Evolutionary conservation across 495 filamentous ascomycete genomes (phyloP), one percentile per base, ranked within the genome.

Genomic region (Viridothelium virens): DNA sequence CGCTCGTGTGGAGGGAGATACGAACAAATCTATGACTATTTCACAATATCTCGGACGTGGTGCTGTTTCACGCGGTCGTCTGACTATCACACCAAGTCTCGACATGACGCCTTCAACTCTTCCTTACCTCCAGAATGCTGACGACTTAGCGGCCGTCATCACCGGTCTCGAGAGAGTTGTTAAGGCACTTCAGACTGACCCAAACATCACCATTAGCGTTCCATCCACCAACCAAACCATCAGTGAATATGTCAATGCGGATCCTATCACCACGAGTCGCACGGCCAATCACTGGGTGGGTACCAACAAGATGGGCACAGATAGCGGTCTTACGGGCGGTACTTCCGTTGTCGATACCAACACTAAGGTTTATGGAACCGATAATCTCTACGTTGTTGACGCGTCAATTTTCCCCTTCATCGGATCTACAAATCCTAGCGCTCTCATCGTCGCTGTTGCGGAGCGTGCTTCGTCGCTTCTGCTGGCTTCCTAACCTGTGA

Each of bases 281-380:
- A 78, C 85, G 38, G 78, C 87, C 66, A 90, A 88, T 75, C 89
- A 91, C 80, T 91, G 88, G 86, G 81, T 88, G 68, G 82, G 81
- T 38, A 83, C 79, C 39, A 76, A 78, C 53, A 89, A 89, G 80
- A 78, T 91, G 67, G 88, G 88, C 53, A 74, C 75, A 36, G 85
- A 90, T 72, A 85, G 88, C 70, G 88, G 88, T 33, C 82, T 86
- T 34, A 77, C 79, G 67, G 78, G 78, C 34, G 87, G 87, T 61
- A 83, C 84, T n/a, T 78, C 83, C 11, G 88, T 91, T 37, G 87
- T 91, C n/a, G 87, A 91, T 68, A 75, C 79, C 47, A 82, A 89
- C 79, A 82, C 86, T 63, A 83, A 84, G 74, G 87, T 90, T 62
- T 91, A 87, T 63, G 88, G 88, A 64, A 89, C 83, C 9, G 83